Evolutionary conservation across 441 rosid species (phyloP).

Genomic region (Flueggea neowawraea): DNA sequence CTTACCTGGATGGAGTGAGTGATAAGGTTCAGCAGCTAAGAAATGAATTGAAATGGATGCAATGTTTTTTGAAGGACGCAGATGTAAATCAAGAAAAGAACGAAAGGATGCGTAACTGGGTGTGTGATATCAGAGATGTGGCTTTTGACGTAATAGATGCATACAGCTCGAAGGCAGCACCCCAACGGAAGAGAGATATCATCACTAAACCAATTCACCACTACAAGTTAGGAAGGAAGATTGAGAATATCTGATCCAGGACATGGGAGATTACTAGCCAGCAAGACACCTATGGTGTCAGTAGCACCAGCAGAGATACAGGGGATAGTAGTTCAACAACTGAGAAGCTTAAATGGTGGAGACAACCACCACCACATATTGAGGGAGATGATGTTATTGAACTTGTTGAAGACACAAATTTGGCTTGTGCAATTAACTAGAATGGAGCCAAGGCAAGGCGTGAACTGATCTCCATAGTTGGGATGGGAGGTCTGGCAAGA

Average conservation of each 20-base stretch:
- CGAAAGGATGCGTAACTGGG: not conserved
- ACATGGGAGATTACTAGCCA: not conserved
- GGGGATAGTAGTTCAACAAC: too few relatives aligned
- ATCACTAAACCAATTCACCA: not conserved
- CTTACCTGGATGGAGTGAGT: not conserved
- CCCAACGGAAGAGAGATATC: not conserved
- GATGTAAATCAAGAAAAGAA: not conserved
- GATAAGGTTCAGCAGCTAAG: not conserved
- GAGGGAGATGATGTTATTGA: too few relatives aligned
- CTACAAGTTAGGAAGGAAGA: constrained; percentile 3
- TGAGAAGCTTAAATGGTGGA: too few relatives aligned
- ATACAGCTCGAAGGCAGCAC: not conserved
- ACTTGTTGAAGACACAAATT: too few relatives aligned
- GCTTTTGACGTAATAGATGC: not conserved
- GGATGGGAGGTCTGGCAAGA: too few relatives aligned
- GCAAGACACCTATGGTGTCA: too few relatives aligned
- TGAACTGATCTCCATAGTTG: too few relatives aligned
- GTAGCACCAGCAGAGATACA: too few relatives aligned
- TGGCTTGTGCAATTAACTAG: too few relatives aligned
- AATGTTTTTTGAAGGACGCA: constrained; percentile 4
- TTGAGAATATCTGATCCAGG: not conserved
- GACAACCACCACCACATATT: too few relatives aligned
- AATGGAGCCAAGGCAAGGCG: too few relatives aligned
- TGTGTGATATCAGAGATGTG: constrained; percentile 4
- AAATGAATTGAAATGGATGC: not conserved